A percentile compares a stretch with the other conserved stretches of the same genome.
Evolutionary conservation across 176 grass and related monocot genomes (phyloP).

Genomic region (Carex kokanica): DNA sequence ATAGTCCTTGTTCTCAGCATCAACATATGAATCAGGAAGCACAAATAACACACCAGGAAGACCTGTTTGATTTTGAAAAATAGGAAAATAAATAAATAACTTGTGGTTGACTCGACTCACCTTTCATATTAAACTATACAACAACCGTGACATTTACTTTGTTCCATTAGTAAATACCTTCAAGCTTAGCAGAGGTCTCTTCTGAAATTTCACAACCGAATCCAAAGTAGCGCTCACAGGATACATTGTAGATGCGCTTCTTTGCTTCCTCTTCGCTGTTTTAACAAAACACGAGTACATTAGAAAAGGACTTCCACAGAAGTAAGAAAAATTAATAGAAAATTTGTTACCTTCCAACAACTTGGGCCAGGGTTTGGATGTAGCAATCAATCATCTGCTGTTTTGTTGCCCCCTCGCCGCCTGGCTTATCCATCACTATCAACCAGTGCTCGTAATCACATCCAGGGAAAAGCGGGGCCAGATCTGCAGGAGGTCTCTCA

Average conservation of each 20-base stretch:
- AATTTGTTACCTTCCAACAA: slow-evolving; percentile 66
- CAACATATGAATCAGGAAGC: slow-evolving; percentile 99
- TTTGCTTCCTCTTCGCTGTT: slow-evolving; percentile 89
- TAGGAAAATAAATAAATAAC: not conserved
- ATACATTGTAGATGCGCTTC: slow-evolving; percentile 93
- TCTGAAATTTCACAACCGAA: slow-evolving; percentile 95
- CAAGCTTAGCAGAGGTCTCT: slow-evolving; percentile 79
- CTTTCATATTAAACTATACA: not conserved
- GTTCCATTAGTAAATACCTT: slow-evolving; percentile 41
- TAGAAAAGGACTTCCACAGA: not conserved
- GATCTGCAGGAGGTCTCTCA: slow-evolving; percentile 70
- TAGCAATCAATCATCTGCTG: slow-evolving; percentile 99
- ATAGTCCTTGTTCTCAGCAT: slow-evolving; percentile 95
- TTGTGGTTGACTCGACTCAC: not conserved
- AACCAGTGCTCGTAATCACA: slow-evolving; percentile 99
- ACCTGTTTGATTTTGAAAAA: slow-evolving; percentile 38
- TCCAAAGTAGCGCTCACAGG: slow-evolving; percentile 90
- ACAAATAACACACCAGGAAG: slow-evolving; percentile 86
- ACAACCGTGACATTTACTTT: not conserved
- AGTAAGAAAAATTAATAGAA: not conserved
- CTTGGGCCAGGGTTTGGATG: slow-evolving; percentile 84
- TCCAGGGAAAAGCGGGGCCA: slow-evolving; percentile 83
- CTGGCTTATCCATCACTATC: slow-evolving; percentile 98
- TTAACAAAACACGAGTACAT: not conserved
- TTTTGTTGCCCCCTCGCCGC: slow-evolving; percentile 71